phyloP scores from a whole-genome alignment of 768 basidiomycete species.

The Boletus speciosus region DNA sequence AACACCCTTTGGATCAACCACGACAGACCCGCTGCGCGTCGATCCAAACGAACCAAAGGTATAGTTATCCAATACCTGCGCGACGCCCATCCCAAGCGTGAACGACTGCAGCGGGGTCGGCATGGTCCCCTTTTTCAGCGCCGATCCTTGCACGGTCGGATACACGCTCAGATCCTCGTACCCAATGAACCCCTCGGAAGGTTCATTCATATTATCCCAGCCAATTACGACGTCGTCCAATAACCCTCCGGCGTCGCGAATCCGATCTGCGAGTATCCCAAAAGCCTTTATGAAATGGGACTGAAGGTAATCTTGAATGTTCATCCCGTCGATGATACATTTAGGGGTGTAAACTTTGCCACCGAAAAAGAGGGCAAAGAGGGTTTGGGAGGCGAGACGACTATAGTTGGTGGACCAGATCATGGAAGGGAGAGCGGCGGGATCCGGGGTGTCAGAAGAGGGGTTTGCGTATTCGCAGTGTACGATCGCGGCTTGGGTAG shows the following conservation, averaged over 20 bases:
- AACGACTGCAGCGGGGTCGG: slow-evolving; percentile 85
- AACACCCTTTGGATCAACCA: slow-evolving; percentile 79
- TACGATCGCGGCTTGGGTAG: slow-evolving; percentile 80
- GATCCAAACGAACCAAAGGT: slow-evolving; percentile 80
- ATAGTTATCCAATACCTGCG: slow-evolving; percentile 80
- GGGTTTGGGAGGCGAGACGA: slow-evolving; percentile 79
- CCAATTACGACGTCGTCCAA: slow-evolving; percentile 89
- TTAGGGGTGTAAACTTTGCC: slow-evolving; percentile 87
- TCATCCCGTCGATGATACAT: slow-evolving; percentile 85
- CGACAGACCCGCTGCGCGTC: slow-evolving; percentile 64
- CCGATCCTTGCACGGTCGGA: slow-evolving; percentile 64
- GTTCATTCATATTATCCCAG: slow-evolving; percentile 97
- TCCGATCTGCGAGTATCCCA: slow-evolving; percentile 69
- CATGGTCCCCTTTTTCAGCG: slow-evolving; percentile 80
- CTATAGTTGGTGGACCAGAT: slow-evolving; percentile 97
- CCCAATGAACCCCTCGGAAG: slow-evolving; percentile 71
- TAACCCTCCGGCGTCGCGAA: slow-evolving; percentile 70
- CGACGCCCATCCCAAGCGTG: slow-evolving; percentile 82
- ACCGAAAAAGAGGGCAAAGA: slow-evolving; percentile 95
- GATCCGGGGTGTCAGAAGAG: slow-evolving; percentile 52
- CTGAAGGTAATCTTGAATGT: slow-evolving; percentile 89
- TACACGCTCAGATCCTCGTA: slow-evolving; percentile 65
- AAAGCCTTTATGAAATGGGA: slow-evolving; percentile 73
- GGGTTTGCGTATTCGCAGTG: slow-evolving; percentile 81
- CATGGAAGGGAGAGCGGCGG: slow-evolving; percentile 84